Evolutionary conservation across 2,329 filamentous ascomycete species (phyloP).

Genomic region (Hypoxylon sp.): DNA sequence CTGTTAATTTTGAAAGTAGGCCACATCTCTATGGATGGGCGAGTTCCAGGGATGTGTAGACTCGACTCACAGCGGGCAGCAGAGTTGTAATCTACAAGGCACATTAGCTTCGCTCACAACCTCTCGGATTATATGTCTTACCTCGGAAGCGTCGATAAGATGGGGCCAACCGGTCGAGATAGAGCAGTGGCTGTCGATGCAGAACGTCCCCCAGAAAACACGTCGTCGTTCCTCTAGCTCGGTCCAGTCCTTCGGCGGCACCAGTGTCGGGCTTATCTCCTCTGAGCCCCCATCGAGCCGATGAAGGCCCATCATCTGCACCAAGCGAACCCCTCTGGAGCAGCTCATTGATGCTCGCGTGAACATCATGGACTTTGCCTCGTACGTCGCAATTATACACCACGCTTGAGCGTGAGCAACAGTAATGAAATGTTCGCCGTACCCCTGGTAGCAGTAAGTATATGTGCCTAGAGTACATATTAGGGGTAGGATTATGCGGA

Average conservation of each 20-base stretch:
- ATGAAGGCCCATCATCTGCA: constrained; percentile 83
- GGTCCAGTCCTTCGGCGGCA: constrained; percentile 78
- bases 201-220: constrained; percentile 87
- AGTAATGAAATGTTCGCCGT: constrained; percentile 81
- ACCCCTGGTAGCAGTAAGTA: constrained; percentile 55
- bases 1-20: neutral
- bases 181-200: constrained; percentile 82
- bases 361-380: constrained; percentile 86
- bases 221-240: constrained; percentile 83
- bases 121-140: constrained; percentile 40
- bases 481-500: neutral
- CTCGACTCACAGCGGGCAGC: constrained; percentile 62
- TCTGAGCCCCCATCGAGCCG: constrained; percentile 41
- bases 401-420: constrained; percentile 84
- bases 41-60: neutral
- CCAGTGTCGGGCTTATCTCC: constrained; percentile 70
- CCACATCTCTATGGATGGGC: neutral
- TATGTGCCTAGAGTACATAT: neutral
- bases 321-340: constrained; percentile 73
- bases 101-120: constrained; percentile 14
- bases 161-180: constrained; percentile 93
- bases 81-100: constrained; percentile 71
- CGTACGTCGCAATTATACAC: constrained; percentile 76
- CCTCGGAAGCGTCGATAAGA: constrained; percentile 76
- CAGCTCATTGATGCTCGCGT: constrained; percentile 85